Conservation (phyloP, 345 rosid species). For the Euphorbia lathyris region DNA sequence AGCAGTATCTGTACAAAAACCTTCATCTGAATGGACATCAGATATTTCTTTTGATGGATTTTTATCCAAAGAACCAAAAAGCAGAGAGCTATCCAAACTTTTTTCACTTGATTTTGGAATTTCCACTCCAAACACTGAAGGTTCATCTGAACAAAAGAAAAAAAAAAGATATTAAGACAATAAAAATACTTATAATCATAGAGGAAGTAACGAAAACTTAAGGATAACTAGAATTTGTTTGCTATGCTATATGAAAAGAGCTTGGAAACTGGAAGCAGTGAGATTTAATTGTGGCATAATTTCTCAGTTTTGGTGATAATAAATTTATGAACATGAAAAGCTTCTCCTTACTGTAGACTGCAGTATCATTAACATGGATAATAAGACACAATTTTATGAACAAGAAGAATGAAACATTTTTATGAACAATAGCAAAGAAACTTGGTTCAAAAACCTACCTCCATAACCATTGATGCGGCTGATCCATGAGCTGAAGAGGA, state of each 20-base stretch:
- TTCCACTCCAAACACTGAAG: conserved; percentile 31
- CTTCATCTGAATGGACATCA: conserved; percentile 22
- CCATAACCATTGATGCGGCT: conserved; percentile 50
- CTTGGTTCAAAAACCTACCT: conserved; percentile 38
- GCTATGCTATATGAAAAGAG: not conserved
- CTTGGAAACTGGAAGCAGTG: not conserved
- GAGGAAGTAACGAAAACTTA: not conserved
- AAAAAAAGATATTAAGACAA: not conserved
- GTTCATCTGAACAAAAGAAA: conserved; percentile 41
- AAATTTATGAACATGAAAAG: not conserved
- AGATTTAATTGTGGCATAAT: not conserved
- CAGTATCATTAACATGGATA: not conserved
- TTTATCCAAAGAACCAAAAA: conserved; percentile 26
- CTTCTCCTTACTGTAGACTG: not conserved
- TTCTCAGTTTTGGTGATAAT: not conserved
- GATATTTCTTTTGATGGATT: conserved; percentile 22
- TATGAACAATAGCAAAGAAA: no score
- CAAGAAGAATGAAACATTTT: no score
- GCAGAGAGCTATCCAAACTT: conserved; percentile 13
- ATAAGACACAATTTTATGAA: not conserved
- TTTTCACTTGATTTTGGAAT: conserved; percentile 33
- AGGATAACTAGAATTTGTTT: not conserved
- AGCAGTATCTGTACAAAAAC: conserved; percentile 19
- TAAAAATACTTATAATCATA: not conserved
- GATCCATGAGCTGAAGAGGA: conserved; percentile 65